Evolutionary conservation across 139 green algal species (phyloP), one percentile per base, ranked within the genome.

Genomic region (Chlorella sp.): DNA sequence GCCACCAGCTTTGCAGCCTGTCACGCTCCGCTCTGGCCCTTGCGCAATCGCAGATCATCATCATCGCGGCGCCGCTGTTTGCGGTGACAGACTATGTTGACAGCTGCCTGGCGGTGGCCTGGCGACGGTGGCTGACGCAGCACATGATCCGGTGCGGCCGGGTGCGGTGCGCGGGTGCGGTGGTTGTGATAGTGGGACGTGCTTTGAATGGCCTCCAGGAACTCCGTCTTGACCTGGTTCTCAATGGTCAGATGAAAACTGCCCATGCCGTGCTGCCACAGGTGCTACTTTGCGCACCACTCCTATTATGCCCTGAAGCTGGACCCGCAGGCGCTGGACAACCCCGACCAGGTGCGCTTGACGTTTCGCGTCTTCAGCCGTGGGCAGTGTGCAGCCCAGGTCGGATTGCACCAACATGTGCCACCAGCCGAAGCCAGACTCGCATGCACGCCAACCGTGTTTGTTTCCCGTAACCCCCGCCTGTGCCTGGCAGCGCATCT

Each of bases 401-500:
- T n/a, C n/a, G n/a, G n/a, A n/a, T n/a, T n/a, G n/a, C n/a, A n/a
- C n/a, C n/a, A n/a, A n/a, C n/a, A n/a, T n/a, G n/a, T n/a, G n/a
- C n/a, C n/a, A n/a, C n/a, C n/a, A n/a, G n/a, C n/a, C n/a, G n/a
- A n/a, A n/a, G n/a, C n/a, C n/a, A n/a, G n/a, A n/a, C n/a, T n/a
- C n/a, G n/a, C n/a, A n/a, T n/a, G n/a, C n/a, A n/a, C n/a, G n/a
- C n/a, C n/a, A n/a, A n/a, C n/a, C n/a, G n/a, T n/a, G n/a, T n/a
- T n/a, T n/a, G n/a, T n/a, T n/a, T n/a, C n/a, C n/a, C n/a, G n/a
- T n/a, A n/a, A n/a, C n/a, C n/a, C n/a, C n/a, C n/a, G n/a, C n/a
- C n/a, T n/a, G n/a, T n/a, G n/a, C n/a, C n/a, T 2, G 78, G 72
- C 93, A 98, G 90, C 89, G 96, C 38, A 98, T 99, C 44, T 96